phyloP scores from a whole-genome alignment of 176 grass and related monocot genomes.

The Paspalum vaginatum region DNA sequence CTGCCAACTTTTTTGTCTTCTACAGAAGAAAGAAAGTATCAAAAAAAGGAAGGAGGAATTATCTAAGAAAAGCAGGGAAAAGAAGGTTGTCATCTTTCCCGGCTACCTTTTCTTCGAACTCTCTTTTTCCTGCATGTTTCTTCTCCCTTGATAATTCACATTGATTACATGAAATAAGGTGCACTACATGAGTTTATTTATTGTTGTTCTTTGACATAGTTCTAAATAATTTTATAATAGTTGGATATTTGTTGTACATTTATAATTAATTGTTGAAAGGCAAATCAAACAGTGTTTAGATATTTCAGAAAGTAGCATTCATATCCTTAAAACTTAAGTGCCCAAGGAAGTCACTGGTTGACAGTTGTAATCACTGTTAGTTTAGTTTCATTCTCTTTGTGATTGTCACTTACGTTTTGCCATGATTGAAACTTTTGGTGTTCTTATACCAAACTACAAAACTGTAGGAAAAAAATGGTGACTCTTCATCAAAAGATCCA shows the following conservation, averaged over 20 bases:
- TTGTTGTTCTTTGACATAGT: neutral
- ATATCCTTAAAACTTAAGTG: neutral
- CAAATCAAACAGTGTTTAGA: neutral
- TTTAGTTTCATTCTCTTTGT: neutral
- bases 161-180: neutral
- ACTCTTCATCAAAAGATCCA: slow-evolving; percentile 56
- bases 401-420: neutral
- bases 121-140: neutral
- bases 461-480: slow-evolving; percentile 54
- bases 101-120: neutral
- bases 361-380: neutral
- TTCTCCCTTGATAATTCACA: slow-evolving; percentile 3
- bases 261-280: neutral
- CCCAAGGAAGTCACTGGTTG: neutral
- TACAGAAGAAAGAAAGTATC: slow-evolving; percentile 66
- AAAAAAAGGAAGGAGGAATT: slow-evolving; percentile 78
- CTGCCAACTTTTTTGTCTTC: neutral
- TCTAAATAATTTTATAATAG: too few species aligned
- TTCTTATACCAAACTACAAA: slow-evolving; percentile 2
- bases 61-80: slow-evolving; percentile 70
- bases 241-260: neutral
- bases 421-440: neutral
- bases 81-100: slow-evolving; percentile 48
- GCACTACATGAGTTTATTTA: too few species aligned
- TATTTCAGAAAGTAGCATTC: too few species aligned